These are phyloP conservation scores for Rhododendron ovatum DNA, from an alignment of 148 eudicot species.

Conservation along the genomic window DNA sequence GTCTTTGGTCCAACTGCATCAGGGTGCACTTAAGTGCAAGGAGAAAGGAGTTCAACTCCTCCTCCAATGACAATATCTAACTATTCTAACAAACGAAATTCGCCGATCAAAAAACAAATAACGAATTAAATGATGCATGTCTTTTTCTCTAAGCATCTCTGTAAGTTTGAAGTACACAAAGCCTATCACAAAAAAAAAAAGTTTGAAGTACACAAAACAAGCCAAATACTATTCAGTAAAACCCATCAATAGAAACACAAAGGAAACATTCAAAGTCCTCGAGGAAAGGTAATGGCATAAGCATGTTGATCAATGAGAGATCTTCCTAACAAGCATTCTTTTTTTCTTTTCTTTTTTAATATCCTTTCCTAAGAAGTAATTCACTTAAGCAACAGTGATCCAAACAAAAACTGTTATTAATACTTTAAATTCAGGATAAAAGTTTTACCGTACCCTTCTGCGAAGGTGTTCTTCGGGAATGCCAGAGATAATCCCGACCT, in stretches of 20 bases:
- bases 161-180: background rate
- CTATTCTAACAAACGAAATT: too few relatives aligned
- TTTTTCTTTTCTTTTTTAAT: background rate
- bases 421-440: background rate
- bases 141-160: background rate
- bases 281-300: background rate
- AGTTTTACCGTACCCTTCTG: slow-evolving; percentile 39
- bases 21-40: too few relatives aligned
- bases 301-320: background rate
- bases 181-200: background rate
- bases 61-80: too few relatives aligned
- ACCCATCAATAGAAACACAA: background rate
- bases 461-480: slow-evolving; percentile 69
- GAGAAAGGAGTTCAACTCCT: too few relatives aligned
- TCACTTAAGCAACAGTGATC: background rate
- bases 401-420: background rate
- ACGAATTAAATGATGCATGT: background rate
- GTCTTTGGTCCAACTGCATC: too few relatives aligned
- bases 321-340: background rate
- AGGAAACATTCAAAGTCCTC: background rate
- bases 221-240: background rate
- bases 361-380: background rate
- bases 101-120: background rate
- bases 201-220: background rate
- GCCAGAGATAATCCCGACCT: slow-evolving; percentile 71